These are phyloP conservation scores for Thraustotheca clavata DNA, from an alignment of 352 stramenopile species.

Conservation along the genomic window DNA sequence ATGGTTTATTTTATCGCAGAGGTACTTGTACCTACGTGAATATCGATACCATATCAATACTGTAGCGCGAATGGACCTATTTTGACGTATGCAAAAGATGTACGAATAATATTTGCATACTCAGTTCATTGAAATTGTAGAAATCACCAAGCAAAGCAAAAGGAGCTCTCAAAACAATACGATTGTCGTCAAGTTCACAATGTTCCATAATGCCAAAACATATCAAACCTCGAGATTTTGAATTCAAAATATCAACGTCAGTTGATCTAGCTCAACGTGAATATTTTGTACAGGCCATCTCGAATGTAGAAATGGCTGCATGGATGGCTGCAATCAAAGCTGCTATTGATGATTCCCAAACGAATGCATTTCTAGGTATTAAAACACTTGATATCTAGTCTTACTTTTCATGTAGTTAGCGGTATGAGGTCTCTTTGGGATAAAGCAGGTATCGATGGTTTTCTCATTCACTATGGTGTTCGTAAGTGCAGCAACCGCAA, in stretches of 20 bases:
- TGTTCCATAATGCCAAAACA: constrained; percentile 52
- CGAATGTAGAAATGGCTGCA: constrained; percentile 72
- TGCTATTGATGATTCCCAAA: constrained; percentile 72
- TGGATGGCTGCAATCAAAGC: constrained; percentile 76
- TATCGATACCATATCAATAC: neutral
- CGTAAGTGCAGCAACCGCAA: constrained; percentile 72
- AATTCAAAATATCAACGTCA: constrained; percentile 67
- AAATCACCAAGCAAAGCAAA: constrained; percentile 7
- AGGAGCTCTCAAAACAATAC: constrained; percentile 48
- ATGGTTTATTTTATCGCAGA: constrained; percentile 70
- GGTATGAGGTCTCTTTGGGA: constrained; percentile 40
- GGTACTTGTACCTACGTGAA: constrained; percentile 24
- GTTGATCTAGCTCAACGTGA: constrained; percentile 57
- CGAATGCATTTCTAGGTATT: constrained; percentile 59
- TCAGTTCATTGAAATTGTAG: neutral
- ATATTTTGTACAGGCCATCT: constrained; percentile 49
- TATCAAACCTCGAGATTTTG: constrained; percentile 27
- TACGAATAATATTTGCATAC: constrained; percentile 20
- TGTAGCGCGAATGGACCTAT: constrained; percentile 54
- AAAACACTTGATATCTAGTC: neutral
- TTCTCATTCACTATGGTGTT: constrained; percentile 74
- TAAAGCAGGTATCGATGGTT: constrained; percentile 67
- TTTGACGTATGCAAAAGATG: constrained; percentile 71
- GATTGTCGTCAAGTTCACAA: constrained; percentile 65
- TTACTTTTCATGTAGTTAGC: neutral